A percentile compares a stretch with the other conserved stretches of the same genome.
Conservation (phyloP, 2,329 filamentous ascomycete species). For the Rhinocladiella mackenziei region DNA sequence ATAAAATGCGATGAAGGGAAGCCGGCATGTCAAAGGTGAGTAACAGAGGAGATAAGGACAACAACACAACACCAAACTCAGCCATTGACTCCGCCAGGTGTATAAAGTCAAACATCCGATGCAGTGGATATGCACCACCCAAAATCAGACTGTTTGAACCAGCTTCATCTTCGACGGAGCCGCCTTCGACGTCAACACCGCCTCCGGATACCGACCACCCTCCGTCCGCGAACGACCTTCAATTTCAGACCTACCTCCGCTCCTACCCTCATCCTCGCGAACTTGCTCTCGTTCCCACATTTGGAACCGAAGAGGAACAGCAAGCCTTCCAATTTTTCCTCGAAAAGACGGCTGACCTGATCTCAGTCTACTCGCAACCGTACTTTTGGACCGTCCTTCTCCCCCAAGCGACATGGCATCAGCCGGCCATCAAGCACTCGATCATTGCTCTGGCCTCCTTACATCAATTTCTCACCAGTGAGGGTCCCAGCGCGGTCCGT, state of each 20-base stretch:
- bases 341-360: conserved; percentile 17
- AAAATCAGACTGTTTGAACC: conserved; percentile 22
- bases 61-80: too few species aligned
- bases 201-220: too few species aligned
- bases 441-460: conserved; percentile 20
- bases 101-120: conserved; percentile 18
- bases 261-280: conserved; percentile 13
- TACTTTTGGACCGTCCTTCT: conserved; percentile 21
- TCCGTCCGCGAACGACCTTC: too few species aligned
- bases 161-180: conserved; percentile 7
- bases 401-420: conserved; percentile 21
- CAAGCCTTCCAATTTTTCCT: conserved; percentile 23
- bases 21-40: conserved; percentile 19
- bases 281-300: conserved; percentile 12
- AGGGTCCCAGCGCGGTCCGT: neutral
- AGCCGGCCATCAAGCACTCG: conserved; percentile 24
- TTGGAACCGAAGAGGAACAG: conserved; percentile 19
- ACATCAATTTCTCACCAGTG: conserved; percentile 16
- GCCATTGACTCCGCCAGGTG: too few species aligned
- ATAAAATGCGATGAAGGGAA: conserved; percentile 25
- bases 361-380: conserved; percentile 21
- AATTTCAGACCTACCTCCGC: conserved; percentile 9
- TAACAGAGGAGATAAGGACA: neutral
- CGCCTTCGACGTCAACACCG: conserved; percentile 4
- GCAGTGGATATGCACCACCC: conserved; percentile 20